These are phyloP conservation scores for Xylariaceae sp. DNA, from an alignment of 2,329 filamentous ascomycete species.

Conservation along the genomic window DNA sequence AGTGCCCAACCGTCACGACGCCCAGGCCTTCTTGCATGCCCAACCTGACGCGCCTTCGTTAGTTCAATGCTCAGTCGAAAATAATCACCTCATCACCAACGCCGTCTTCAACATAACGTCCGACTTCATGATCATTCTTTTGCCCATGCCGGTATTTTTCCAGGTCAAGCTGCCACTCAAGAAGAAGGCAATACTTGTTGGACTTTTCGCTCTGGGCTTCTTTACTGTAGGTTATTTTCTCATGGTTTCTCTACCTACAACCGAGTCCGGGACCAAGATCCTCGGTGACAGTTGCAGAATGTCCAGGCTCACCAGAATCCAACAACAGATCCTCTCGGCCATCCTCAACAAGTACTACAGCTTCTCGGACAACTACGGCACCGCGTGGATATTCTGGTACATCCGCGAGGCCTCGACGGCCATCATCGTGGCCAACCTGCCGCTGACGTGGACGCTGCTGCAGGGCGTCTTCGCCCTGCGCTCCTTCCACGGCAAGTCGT, in stretches of 20 bases:
- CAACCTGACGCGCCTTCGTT: background rate
- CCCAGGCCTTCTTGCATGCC: too few species aligned
- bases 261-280: too few species aligned
- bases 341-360: constrained; percentile 41
- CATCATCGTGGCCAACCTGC: constrained; percentile 35
- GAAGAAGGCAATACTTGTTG: constrained; percentile 44
- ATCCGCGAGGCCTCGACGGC: constrained; percentile 38
- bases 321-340: constrained; percentile 42
- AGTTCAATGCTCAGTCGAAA: constrained; percentile 50
- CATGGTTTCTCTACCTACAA: too few species aligned
- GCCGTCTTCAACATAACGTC: constrained; percentile 52
- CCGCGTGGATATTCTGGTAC: constrained; percentile 36
- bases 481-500: constrained; percentile 21
- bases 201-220: constrained; percentile 36
- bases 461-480: constrained; percentile 29
- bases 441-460: constrained; percentile 34
- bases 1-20: constrained; percentile 7
- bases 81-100: constrained; percentile 54
- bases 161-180: constrained; percentile 40
- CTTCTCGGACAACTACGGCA: constrained; percentile 30
- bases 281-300: too few species aligned
- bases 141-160: constrained; percentile 47
- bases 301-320: too few species aligned
- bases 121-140: constrained; percentile 50
- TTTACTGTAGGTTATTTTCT: constrained; percentile 36